phyloP scores from a whole-genome alignment of 139 green algal species.

The Auxenochlorella pyrenoidosa region DNA sequence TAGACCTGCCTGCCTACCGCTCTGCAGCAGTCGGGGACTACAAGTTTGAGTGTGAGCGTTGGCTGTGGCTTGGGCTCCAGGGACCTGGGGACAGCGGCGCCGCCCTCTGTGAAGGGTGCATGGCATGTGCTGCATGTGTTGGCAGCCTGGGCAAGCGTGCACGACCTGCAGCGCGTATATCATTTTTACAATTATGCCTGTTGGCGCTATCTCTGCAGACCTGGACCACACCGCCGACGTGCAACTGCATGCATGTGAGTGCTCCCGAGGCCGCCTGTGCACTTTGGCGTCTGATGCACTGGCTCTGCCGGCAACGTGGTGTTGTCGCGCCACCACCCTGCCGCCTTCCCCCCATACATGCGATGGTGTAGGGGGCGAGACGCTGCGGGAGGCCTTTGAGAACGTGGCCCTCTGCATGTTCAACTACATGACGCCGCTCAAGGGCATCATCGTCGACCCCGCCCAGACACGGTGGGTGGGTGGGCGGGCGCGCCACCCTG shows the following conservation, averaged over 20 bases:
- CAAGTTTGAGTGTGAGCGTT: constrained; percentile 67
- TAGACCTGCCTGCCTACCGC: constrained; percentile 44
- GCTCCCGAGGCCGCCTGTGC: not conserved
- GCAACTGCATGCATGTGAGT: constrained; percentile 83
- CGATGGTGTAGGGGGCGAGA: constrained; percentile 58
- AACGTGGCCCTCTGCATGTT: constrained; percentile 81
- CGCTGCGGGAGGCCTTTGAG: constrained; percentile 70
- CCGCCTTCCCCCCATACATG: too few species aligned
- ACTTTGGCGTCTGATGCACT: not conserved
- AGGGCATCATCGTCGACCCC: constrained; percentile 45
- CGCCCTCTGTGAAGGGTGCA: too few species aligned
- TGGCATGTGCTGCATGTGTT: not conserved
- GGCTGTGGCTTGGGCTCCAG: not conserved
- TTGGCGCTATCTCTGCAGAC: constrained; percentile 44
- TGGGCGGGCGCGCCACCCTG: too few species aligned
- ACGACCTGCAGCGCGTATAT: too few species aligned
- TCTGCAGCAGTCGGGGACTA: constrained; percentile 48
- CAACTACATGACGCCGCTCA: constrained; percentile 89
- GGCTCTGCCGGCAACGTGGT: not conserved
- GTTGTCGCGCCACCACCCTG: too few species aligned
- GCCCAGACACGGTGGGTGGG: not conserved
- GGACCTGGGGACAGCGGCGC: not conserved
- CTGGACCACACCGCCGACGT: constrained; percentile 92
- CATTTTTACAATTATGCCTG: not conserved
- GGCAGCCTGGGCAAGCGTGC: not conserved